Evolutionary conservation across 352 stramenopile species (phyloP).

Genomic region (Phytophthora sansomeana): DNA sequence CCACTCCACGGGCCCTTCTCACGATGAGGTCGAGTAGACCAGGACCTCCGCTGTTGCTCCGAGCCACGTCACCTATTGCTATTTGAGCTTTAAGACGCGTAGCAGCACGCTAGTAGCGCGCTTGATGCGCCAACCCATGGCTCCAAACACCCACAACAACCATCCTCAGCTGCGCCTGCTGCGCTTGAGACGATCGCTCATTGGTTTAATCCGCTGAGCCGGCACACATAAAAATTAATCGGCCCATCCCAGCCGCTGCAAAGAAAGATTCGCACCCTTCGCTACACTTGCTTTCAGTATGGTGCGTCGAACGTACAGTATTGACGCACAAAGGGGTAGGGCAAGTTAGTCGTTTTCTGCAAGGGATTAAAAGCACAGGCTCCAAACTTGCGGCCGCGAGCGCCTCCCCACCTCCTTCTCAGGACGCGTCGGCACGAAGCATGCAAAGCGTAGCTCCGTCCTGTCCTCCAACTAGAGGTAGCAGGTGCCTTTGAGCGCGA

Average conservation of each 20-base stretch:
- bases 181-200: too few relatives aligned
- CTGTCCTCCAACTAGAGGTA: background rate
- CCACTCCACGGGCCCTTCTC: background rate
- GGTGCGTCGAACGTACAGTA: slow-evolving; percentile 11
- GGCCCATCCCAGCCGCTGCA: slow-evolving; percentile 13
- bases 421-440: background rate
- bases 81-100: too few relatives aligned
- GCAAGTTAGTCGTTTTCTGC: background rate
- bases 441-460: background rate
- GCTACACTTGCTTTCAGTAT: slow-evolving; percentile 12
- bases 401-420: too few relatives aligned
- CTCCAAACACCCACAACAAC: too few relatives aligned
- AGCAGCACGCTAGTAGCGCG: too few relatives aligned
- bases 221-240: slow-evolving; percentile 29
- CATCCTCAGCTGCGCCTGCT: too few relatives aligned
- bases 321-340: background rate
- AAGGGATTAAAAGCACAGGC: background rate
- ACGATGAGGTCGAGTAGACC: background rate
- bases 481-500: background rate
- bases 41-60: too few relatives aligned
- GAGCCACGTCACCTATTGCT: too few relatives aligned
- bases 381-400: background rate
- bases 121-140: too few relatives aligned
- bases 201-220: slow-evolving; percentile 30
- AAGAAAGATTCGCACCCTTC: background rate